These are phyloP conservation scores for Nitzschia sp. DNA, from an alignment of 108 stramenopile genomes.

Conservation along the genomic window DNA sequence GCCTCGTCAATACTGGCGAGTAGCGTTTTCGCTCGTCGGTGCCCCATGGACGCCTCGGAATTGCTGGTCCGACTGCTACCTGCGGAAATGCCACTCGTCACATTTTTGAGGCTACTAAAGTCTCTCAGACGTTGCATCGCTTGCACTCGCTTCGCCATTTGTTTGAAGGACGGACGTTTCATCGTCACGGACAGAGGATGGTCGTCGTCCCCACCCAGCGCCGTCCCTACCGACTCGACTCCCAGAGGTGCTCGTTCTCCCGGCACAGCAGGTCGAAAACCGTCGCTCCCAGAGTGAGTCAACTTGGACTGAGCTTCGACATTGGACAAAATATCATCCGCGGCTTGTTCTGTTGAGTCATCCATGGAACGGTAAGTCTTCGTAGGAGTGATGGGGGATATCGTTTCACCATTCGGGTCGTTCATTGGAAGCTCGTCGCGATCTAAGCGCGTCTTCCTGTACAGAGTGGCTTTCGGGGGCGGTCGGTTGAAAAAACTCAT, in stretches of 20 bases:
- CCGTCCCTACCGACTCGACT: constrained; percentile 19
- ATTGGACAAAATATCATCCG: constrained; percentile 28
- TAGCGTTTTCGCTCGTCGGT: constrained; percentile 19
- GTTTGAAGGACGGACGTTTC: constrained; percentile 3
- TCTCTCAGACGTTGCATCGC: neutral
- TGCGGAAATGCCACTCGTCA: neutral
- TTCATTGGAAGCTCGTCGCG: neutral
- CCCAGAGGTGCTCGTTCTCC: constrained; percentile 28
- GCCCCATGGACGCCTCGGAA: neutral
- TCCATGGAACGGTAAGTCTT: constrained; percentile 4
- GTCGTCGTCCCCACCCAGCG: neutral
- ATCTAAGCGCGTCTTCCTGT: neutral
- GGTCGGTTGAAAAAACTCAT: too few relatives aligned
- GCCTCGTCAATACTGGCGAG: constrained; percentile 7
- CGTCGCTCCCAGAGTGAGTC: constrained; percentile 15
- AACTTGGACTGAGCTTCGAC: constrained; percentile 12
- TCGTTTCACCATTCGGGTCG: neutral
- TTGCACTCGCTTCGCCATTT: constrained; percentile 10
- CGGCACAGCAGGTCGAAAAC: constrained; percentile 29
- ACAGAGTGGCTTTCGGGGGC: too few relatives aligned
- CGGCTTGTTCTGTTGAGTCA: constrained; percentile 17
- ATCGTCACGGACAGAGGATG: neutral
- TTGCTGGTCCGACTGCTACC: neutral
- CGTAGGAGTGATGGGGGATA: neutral
- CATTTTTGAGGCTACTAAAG: neutral